Conservation (phyloP, 225 moss, liverwort and hornwort genomes). For the Pseudoscleropodium purum region DNA sequence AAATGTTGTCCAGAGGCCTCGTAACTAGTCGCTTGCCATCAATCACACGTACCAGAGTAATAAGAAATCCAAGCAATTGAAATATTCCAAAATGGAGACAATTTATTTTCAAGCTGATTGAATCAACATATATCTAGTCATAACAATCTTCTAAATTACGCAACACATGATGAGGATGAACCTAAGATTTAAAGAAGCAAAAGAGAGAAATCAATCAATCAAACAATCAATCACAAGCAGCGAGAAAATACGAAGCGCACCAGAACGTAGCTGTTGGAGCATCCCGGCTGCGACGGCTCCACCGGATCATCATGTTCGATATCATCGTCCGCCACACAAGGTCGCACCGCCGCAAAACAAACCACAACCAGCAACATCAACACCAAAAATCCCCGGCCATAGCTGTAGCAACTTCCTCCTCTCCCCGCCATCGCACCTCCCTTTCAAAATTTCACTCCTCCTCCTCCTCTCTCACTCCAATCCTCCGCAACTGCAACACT, state of each 20-base stretch:
- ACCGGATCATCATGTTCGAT: constrained; percentile 23
- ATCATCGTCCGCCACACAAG: constrained; percentile 14
- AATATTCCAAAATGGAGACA: background rate
- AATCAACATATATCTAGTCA: background rate
- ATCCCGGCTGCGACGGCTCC: constrained; percentile 14
- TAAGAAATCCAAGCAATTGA: background rate
- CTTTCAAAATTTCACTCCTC: background rate
- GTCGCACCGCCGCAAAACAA: background rate
- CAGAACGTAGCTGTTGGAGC: constrained; percentile 32
- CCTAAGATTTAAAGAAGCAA: background rate
- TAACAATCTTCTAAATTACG: background rate
- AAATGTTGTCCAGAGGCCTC: background rate
- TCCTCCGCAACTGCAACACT: background rate
- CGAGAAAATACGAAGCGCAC: background rate
- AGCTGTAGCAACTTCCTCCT: background rate
- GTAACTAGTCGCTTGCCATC: background rate
- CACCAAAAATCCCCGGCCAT: background rate
- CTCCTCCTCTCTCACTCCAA: background rate
- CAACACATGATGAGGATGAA: background rate
- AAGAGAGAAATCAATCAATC: background rate
- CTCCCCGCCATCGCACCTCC: background rate
- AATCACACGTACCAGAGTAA: background rate
- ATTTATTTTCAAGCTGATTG: background rate
- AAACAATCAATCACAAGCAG: background rate
- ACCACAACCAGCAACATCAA: background rate